Evolutionary conservation across 176 grass and related monocot genomes (phyloP), one percentile per base, ranked within the genome.

Genomic region (Pharus latifolius): DNA sequence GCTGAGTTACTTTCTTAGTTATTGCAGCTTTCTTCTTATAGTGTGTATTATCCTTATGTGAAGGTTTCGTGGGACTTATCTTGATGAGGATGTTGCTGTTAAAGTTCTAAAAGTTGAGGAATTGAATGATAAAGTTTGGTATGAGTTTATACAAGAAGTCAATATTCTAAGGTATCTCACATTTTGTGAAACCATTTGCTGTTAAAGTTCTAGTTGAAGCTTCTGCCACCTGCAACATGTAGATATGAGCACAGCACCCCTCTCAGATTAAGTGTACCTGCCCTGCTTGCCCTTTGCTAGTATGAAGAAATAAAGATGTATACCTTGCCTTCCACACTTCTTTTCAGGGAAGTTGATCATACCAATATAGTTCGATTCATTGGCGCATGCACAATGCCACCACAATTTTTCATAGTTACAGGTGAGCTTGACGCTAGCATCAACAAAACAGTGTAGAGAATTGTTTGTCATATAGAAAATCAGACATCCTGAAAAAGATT

Each of bases 91-190:
- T 22, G 86, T 87, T 69, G 91, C 83, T 60, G 63, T 95, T 63
- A 90, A 95, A 80, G 19, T 95, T 71, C 69, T 95, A 20, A 81
- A 73, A 58, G 60, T 72, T 25, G 45, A 83, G 35, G 63, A 86
- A 78, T 69, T 89, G 41, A 78, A 84, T 60, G 53, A 87, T 20
- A 81, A 41, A 87, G 59, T 74, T 27, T 72, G 67, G 74, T 40
- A 30, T 81, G 91, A 95, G 69, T 95, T 95, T 72, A 76, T 72
- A 62, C 86, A 95, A 87, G 91, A 95, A 88, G 81, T 89, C 25
- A 78, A 20, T 49, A 87, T 95, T 38, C 49, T 96, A 70, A 96
- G 88, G 88, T 96, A 85, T 77, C 70, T 58, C 10, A 64, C 48
- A 81, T 76, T 65, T 49, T 48, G n/a, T 51, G 33, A 43, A 65